Conservation (phyloP, 148 eudicot species). For the Beta vulgaris region DNA sequence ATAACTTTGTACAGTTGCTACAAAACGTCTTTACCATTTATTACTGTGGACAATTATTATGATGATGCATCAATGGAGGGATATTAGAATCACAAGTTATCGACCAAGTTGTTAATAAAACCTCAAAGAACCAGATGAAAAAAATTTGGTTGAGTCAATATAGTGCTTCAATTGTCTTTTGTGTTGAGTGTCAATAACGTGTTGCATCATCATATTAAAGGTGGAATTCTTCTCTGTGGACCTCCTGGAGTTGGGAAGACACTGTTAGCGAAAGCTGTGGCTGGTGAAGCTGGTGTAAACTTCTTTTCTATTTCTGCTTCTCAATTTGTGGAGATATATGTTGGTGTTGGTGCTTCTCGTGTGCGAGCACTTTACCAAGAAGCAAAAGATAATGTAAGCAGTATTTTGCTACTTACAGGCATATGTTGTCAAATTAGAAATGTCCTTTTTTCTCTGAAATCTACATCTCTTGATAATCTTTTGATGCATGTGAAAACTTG, state of each 20-base stretch:
- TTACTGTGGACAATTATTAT: neutral
- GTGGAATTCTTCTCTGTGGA: slow-evolving; percentile 97
- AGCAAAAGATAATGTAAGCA: slow-evolving; percentile 80
- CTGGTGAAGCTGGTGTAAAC: slow-evolving; percentile 98
- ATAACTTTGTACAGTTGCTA: neutral
- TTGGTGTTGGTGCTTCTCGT: slow-evolving; percentile 97
- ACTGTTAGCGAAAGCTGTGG: slow-evolving; percentile 91
- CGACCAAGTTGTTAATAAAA: neutral
- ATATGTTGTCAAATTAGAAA: neutral
- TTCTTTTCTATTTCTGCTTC: slow-evolving; percentile 96
- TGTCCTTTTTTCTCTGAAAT: slow-evolving; percentile 3
- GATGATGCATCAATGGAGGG: too few species aligned
- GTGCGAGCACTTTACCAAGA: slow-evolving; percentile 94
- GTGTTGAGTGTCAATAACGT: neutral
- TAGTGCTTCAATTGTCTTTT: neutral
- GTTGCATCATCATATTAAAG: slow-evolving; percentile 34
- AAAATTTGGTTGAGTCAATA: slow-evolving; percentile 1
- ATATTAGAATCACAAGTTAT: neutral
- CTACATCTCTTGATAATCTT: neutral
- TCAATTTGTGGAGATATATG: slow-evolving; percentile 97
- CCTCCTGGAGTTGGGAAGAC: slow-evolving; percentile 99
- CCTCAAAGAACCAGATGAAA: neutral
- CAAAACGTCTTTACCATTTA: neutral
- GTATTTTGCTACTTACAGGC: neutral
- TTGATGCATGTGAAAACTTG: neutral